Percentiles rank a stretch among this genome's conserved stretches.
These are phyloP conservation scores for Piloderma croceum DNA, from an alignment of 768 basidiomycete genomes.

Conservation along the genomic window DNA sequence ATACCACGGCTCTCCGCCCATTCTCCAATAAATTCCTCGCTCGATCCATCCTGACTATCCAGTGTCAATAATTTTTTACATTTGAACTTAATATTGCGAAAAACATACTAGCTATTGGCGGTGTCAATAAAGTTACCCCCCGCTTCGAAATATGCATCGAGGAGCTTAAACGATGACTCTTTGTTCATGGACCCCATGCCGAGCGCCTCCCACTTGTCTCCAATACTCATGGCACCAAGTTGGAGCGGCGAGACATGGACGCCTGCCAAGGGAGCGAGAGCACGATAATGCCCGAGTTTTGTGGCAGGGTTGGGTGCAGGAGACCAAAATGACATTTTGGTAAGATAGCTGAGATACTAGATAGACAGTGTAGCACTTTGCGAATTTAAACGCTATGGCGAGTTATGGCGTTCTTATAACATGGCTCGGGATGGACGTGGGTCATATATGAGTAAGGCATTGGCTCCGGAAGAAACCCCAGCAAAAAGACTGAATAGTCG, in stretches of 20 bases:
- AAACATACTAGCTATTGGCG: slow-evolving; percentile 38
- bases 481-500: too few species aligned
- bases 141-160: slow-evolving; percentile 39
- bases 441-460: too few species aligned
- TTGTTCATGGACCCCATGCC: slow-evolving; percentile 41
- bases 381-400: too few species aligned
- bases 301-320: slow-evolving; percentile 25
- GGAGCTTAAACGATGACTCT: slow-evolving; percentile 36
- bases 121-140: slow-evolving; percentile 50
- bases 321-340: too few species aligned
- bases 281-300: slow-evolving; percentile 30
- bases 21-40: slow-evolving; percentile 42
- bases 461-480: too few species aligned
- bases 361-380: too few species aligned
- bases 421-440: too few species aligned
- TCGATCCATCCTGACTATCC: slow-evolving; percentile 33
- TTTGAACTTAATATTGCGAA: not conserved
- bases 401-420: too few species aligned
- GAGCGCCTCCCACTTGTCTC: slow-evolving; percentile 29
- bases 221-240: slow-evolving; percentile 41
- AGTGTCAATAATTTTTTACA: not conserved
- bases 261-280: slow-evolving; percentile 33
- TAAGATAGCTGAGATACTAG: too few species aligned
- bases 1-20: slow-evolving; percentile 39
- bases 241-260: slow-evolving; percentile 41